A percentile compares a stretch with the other conserved stretches of the same genome.
Conservation (phyloP, 2,329 filamentous ascomycete genomes). For the Spiromastix sp. region DNA sequence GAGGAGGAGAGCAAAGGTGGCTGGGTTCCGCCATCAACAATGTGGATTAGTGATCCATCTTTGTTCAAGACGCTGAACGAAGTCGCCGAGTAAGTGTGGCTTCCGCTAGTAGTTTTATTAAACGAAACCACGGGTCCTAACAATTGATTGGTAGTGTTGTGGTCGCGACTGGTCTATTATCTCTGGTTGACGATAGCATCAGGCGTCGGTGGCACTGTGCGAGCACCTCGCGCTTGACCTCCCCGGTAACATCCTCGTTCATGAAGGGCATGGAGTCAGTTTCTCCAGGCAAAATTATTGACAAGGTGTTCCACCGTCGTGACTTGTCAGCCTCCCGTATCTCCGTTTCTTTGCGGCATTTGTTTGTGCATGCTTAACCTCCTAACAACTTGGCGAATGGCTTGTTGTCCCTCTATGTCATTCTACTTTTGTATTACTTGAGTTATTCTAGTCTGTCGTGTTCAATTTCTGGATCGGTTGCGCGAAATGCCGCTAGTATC, state of each 20-base stretch:
- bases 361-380: slow-evolving; percentile 6
- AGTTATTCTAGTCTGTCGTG: not conserved
- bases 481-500: too few relatives aligned
- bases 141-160: slow-evolving; percentile 53
- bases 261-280: slow-evolving; percentile 52
- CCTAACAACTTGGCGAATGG: not conserved
- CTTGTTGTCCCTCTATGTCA: slow-evolving; percentile 1
- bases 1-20: slow-evolving; percentile 70
- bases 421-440: slow-evolving; percentile 8
- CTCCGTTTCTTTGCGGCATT: slow-evolving; percentile 10
- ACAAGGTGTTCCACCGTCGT: slow-evolving; percentile 52
- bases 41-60: slow-evolving; percentile 74
- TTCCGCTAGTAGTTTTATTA: slow-evolving; percentile 5
- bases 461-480: too few relatives aligned
- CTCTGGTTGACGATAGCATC: slow-evolving; percentile 86
- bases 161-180: slow-evolving; percentile 77
- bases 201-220: slow-evolving; percentile 61
- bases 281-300: slow-evolving; percentile 51
- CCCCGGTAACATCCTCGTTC: slow-evolving; percentile 42
- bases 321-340: slow-evolving; percentile 22
- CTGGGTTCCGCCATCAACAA: slow-evolving; percentile 81
- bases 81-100: slow-evolving; percentile 66
- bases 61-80: slow-evolving; percentile 63
- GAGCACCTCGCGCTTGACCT: slow-evolving; percentile 40
- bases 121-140: not conserved